A percentile compares a stretch with the other conserved stretches of the same genome.
Evolutionary conservation across 129 eudicot species (phyloP).

Genomic region (Chrysanthemum seticuspe): DNA sequence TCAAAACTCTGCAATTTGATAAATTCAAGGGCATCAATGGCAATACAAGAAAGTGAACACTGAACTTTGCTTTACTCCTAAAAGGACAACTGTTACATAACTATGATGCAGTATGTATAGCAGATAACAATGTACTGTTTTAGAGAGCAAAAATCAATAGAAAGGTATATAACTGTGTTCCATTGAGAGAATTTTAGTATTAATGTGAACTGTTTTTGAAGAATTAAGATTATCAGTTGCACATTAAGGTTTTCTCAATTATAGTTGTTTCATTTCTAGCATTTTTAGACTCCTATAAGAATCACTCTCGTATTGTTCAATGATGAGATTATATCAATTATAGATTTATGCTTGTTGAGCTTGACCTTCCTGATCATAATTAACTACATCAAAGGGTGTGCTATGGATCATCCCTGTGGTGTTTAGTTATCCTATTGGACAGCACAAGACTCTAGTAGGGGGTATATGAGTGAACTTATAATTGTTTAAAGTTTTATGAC

Average conservation of each 20-base stretch:
- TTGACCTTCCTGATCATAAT: too few relatives aligned
- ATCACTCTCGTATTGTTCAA: neutral
- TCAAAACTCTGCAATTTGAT: conserved; percentile 70
- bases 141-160: neutral
- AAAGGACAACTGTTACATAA: neutral
- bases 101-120: neutral
- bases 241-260: neutral
- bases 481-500: too few relatives aligned
- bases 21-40: neutral
- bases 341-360: neutral
- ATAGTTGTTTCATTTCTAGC: neutral
- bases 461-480: too few relatives aligned
- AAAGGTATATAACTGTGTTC: neutral
- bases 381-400: too few relatives aligned
- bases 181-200: neutral
- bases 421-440: too few relatives aligned
- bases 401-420: too few relatives aligned
- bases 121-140: neutral
- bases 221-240: neutral
- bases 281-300: neutral
- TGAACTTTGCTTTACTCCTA: neutral
- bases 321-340: neutral
- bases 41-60: neutral
- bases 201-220: neutral
- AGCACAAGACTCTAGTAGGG: too few relatives aligned